phyloP scores from a whole-genome alignment of 192 early-diverging fungal genomes.

The Backusella australiensis region DNA sequence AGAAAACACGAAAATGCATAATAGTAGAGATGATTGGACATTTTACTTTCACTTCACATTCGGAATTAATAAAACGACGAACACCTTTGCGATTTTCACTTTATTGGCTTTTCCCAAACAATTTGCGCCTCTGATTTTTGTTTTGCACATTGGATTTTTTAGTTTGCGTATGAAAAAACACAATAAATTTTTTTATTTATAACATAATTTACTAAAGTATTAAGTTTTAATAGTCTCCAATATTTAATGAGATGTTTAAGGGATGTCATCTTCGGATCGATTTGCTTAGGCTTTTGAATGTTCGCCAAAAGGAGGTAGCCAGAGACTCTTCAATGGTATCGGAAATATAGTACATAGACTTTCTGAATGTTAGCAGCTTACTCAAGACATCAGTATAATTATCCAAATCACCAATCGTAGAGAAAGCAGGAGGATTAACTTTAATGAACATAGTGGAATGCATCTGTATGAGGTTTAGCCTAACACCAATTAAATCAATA shows the following conservation, averaged over 20 bases:
- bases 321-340: neutral
- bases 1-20: too few species aligned
- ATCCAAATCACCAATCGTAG: neutral
- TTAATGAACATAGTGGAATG: conserved; percentile 8
- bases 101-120: too few species aligned
- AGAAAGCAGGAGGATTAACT: conserved; percentile 7
- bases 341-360: neutral
- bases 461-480: conserved; percentile 11
- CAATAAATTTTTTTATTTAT: too few species aligned
- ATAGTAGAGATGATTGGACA: too few species aligned
- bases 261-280: neutral
- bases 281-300: neutral
- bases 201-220: too few species aligned
- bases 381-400: neutral
- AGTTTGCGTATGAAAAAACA: too few species aligned
- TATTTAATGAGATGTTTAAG: conserved; percentile 7
- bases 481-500: conserved; percentile 6
- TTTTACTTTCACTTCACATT: too few species aligned
- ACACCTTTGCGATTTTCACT: too few species aligned
- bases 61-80: too few species aligned
- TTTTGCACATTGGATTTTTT: too few species aligned
- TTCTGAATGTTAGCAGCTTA: neutral
- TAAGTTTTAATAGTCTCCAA: neutral
- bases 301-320: neutral
- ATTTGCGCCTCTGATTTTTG: too few species aligned